phyloP scores from a whole-genome alignment of 441 rosid species.

The Capsella rubella region DNA sequence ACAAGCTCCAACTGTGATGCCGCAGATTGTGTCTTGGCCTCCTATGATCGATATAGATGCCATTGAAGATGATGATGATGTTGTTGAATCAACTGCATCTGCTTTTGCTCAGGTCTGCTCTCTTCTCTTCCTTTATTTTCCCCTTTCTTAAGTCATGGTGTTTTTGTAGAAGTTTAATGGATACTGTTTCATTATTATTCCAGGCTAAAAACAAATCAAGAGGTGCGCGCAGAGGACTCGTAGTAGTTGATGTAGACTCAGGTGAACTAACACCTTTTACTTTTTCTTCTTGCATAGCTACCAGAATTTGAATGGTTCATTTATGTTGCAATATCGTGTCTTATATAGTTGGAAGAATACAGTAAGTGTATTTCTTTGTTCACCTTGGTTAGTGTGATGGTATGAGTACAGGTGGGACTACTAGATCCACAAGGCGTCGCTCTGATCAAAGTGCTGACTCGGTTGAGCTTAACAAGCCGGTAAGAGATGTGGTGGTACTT shows the following conservation, averaged over 20 bases:
- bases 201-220: constrained; percentile 76
- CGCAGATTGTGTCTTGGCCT: constrained; percentile 33
- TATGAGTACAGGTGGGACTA: constrained; percentile 51
- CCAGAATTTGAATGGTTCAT: not conserved
- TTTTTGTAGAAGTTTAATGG: constrained; percentile 21
- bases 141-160: not conserved
- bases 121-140: constrained; percentile 22
- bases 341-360: not conserved
- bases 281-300: not conserved
- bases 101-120: constrained; percentile 77
- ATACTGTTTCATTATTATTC: constrained; percentile 34
- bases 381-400: constrained; percentile 27
- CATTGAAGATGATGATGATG: constrained; percentile 87
- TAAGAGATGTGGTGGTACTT: constrained; percentile 39
- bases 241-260: constrained; percentile 65
- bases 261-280: constrained; percentile 47
- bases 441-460: constrained; percentile 47
- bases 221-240: constrained; percentile 47
- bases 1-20: constrained; percentile 9
- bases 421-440: constrained; percentile 55
- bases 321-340: constrained; percentile 4
- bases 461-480: constrained; percentile 63
- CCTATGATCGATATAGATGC: constrained; percentile 75
- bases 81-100: constrained; percentile 75
- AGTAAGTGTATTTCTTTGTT: not conserved